Evolutionary conservation across 352 stramenopile species (phyloP), one percentile per base, ranked within the genome.

Genomic region (Globisporangium megalacanthum): DNA sequence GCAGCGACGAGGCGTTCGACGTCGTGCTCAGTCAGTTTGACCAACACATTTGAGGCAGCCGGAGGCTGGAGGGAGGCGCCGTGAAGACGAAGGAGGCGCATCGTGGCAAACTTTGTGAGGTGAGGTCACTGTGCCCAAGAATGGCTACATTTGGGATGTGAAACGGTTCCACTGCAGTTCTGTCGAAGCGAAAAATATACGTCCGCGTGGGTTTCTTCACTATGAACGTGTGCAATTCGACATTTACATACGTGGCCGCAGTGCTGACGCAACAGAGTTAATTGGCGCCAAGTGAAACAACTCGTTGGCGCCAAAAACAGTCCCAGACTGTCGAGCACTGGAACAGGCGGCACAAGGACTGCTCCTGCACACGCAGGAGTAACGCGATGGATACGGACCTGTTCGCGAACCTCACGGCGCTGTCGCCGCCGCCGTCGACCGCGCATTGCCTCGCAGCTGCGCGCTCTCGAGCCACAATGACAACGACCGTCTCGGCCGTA

Each of bases 381-480:
- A 35, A 33, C 19, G 8, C 41, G 14, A 52, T 47, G 15, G 57
- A 58, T 20, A 56, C 49, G 52, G 59, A 60, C 37, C 25, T 56
- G 10, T 52, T 65, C 31, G 52, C 52, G 15, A 31, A 65, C 41
- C 48, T 60, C 13, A 60, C 53, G 29, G 52, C 52, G 52, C 59
- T 60, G 25, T 50, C 52, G 9, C 51, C 59, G 10, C 33, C 8
- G 31, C 49, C 20, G 46, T 5, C 19, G 33, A 46, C 7, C 31
- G 46, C 22, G 41, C 10, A 35, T 11, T 4, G 35, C 36, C 10
- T 36, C 35, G 46, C 9, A 33, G 46, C 46, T n/a, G 35, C 10
- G 31, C 48, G 31, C 48, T 53, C 48, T 13, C 9, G 31, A 51
- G 22, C 46, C 20, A 51, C 20, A 8, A 51, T 35, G 44, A 31